Percentiles rank a stretch among this genome's conserved stretches.
These are phyloP conservation scores for Lentinula detonsa DNA, from an alignment of 768 basidiomycete genomes.

Conservation along the genomic window DNA sequence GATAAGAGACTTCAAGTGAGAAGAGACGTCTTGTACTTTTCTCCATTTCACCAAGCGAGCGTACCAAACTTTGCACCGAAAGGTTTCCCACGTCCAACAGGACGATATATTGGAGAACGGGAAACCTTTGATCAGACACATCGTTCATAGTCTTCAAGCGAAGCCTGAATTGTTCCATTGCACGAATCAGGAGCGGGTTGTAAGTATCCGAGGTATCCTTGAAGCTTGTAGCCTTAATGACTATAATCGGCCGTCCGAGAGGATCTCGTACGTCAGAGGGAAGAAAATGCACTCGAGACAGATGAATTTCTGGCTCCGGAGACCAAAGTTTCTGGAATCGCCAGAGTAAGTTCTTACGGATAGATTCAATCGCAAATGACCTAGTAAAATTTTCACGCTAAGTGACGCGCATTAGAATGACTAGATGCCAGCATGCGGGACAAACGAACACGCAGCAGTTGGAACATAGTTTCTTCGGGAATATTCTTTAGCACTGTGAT, in stretches of 20 bases:
- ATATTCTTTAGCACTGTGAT: background rate
- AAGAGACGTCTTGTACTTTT: background rate
- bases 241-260: constrained; percentile 58
- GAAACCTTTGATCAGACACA: constrained; percentile 18
- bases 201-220: constrained; percentile 26
- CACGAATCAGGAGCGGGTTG: constrained; percentile 32
- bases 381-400: constrained; percentile 66
- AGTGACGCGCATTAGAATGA: constrained; percentile 7
- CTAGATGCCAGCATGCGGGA: constrained; percentile 2
- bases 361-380: constrained; percentile 55
- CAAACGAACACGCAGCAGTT: constrained; percentile 51
- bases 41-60: constrained; percentile 14
- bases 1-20: background rate
- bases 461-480: constrained; percentile 47
- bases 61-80: constrained; percentile 52
- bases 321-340: constrained; percentile 41
- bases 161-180: constrained; percentile 51
- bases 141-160: constrained; percentile 48
- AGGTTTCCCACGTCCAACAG: constrained; percentile 58
- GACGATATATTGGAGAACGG: constrained; percentile 60
- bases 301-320: constrained; percentile 17
- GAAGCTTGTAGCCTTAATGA: constrained; percentile 42
- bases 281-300: constrained; percentile 45
- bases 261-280: constrained; percentile 51
- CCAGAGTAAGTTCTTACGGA: constrained; percentile 52